A percentile compares a stretch with the other conserved stretches of the same genome.
phyloP scores from a whole-genome alignment of 108 stramenopile genomes.

The Parietichytrium sp. region DNA sequence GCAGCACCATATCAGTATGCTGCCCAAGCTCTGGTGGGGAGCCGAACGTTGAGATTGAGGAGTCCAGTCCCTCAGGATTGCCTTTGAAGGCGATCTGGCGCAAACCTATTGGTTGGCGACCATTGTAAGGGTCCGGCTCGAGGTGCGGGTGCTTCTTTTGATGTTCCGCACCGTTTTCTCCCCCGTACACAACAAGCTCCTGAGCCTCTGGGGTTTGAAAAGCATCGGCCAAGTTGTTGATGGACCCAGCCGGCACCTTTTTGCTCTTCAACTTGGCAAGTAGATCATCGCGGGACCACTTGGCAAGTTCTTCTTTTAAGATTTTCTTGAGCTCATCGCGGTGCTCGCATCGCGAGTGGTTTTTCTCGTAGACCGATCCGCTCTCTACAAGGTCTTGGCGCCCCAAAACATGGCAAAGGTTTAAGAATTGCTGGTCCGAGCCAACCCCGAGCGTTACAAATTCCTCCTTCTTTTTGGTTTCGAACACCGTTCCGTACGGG shows the following conservation, averaged over 20 bases:
- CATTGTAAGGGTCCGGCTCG: no score
- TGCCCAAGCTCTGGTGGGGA: slow-evolving; percentile 5
- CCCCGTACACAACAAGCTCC: not conserved
- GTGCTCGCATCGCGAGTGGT: not conserved
- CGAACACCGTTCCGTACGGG: slow-evolving; percentile 13
- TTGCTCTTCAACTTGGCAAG: not conserved
- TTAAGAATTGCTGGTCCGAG: not conserved
- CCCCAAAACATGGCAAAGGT: slow-evolving; percentile 1
- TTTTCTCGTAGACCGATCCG: not conserved
- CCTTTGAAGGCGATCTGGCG: slow-evolving; percentile 24
- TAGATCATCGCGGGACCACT: not conserved
- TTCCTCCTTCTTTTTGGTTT: not conserved
- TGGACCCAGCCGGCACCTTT: not conserved
- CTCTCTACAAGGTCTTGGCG: not conserved
- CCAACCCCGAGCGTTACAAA: slow-evolving; percentile 23
- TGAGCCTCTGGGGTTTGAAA: slow-evolving; percentile 27
- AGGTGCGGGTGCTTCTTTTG: not conserved
- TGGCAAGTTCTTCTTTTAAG: not conserved
- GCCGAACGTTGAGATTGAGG: not conserved
- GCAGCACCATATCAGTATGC: not conserved
- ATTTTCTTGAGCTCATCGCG: not conserved
- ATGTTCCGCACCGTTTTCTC: not conserved
- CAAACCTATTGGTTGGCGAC: slow-evolving; percentile 1
- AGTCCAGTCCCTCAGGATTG: not conserved
- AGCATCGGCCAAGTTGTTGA: slow-evolving; percentile 14